A percentile compares a stretch with the other conserved stretches of the same genome.
These are phyloP conservation scores for Boletus semigastroideus DNA, from an alignment of 1,284 basidiomycete species.

Conservation along the genomic window DNA sequence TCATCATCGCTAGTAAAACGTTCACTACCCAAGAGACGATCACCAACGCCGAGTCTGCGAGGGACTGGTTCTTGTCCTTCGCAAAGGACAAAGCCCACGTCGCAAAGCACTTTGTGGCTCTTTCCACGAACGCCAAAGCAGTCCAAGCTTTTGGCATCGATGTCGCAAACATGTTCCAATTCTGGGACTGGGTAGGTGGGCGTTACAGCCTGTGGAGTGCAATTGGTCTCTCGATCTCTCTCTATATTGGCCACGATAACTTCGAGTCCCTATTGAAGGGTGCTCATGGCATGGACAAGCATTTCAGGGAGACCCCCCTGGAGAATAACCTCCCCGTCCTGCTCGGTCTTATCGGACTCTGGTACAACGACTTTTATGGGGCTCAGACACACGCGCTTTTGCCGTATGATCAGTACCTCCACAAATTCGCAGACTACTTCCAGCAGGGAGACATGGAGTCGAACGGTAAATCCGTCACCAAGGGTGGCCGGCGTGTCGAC, in stretches of 20 bases:
- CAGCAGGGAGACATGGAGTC: constrained; percentile 99
- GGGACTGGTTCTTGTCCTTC: constrained; percentile 88
- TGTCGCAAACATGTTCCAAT: constrained; percentile 96
- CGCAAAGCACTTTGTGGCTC: constrained; percentile 98
- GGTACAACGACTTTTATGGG: constrained; percentile 99
- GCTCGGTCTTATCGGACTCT: constrained; percentile 89
- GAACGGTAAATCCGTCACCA: constrained; percentile 96
- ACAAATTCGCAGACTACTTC: constrained; percentile 99
- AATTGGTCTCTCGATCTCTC: constrained; percentile 92
- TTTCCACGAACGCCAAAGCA: constrained; percentile 94
- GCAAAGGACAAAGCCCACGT: constrained; percentile 91
- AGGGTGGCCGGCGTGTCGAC: constrained; percentile 87
- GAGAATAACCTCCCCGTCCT: constrained; percentile 93
- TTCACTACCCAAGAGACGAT: constrained; percentile 99
- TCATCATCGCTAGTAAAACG: constrained; percentile 98
- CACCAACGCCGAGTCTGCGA: constrained; percentile 93
- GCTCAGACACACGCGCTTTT: constrained; percentile 94
- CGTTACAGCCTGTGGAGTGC: constrained; percentile 98
- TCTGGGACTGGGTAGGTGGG: constrained; percentile 99
- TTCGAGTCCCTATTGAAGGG: constrained; percentile 90
- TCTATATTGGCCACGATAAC: constrained; percentile 93
- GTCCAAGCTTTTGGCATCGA: constrained; percentile 96
- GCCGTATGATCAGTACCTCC: constrained; percentile 98
- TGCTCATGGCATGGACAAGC: constrained; percentile 97
- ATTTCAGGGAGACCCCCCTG: constrained; percentile 87